Conservation (phyloP, 306 rosid genomes). For the Lathyrus sativus region DNA sequence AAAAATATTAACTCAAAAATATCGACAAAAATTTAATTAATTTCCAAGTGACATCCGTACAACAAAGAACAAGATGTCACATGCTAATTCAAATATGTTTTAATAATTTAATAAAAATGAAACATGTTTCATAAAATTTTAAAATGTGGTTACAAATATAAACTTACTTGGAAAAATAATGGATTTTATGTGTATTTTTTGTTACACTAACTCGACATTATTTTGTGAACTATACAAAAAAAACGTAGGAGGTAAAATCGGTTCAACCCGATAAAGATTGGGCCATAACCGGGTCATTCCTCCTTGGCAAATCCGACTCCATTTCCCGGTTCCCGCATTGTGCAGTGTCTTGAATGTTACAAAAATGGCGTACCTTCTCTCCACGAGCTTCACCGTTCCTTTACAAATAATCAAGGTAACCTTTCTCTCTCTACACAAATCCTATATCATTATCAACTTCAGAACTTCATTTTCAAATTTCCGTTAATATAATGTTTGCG, state of each 20-base stretch:
- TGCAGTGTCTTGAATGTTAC: not conserved
- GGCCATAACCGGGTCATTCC: not conserved
- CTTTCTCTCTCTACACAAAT: slow-evolving; percentile 22
- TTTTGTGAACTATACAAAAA: too few species aligned
- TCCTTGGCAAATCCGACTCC: not conserved
- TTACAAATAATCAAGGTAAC: slow-evolving; percentile 20
- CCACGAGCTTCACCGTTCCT: slow-evolving; percentile 33
- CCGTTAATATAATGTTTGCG: not conserved
- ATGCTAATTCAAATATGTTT: too few species aligned
- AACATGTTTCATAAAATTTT: too few species aligned
- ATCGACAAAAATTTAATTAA: too few species aligned
- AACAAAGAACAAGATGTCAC: too few species aligned
- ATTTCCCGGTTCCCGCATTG: slow-evolving; percentile 10
- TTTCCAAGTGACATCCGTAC: too few species aligned
- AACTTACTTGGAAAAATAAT: too few species aligned
- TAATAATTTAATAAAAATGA: too few species aligned
- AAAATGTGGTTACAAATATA: too few species aligned
- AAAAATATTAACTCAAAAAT: too few species aligned
- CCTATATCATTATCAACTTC: slow-evolving; percentile 23
- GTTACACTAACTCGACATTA: too few species aligned
- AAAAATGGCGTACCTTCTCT: slow-evolving; percentile 39
- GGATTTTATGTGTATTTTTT: too few species aligned
- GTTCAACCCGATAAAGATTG: not conserved
- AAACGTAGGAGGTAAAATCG: not conserved
- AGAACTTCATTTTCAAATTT: not conserved